Base-by-base conservation (phyloP, 2,329 filamentous ascomycete species). In the Exutisphaerella laricina region DNA sequence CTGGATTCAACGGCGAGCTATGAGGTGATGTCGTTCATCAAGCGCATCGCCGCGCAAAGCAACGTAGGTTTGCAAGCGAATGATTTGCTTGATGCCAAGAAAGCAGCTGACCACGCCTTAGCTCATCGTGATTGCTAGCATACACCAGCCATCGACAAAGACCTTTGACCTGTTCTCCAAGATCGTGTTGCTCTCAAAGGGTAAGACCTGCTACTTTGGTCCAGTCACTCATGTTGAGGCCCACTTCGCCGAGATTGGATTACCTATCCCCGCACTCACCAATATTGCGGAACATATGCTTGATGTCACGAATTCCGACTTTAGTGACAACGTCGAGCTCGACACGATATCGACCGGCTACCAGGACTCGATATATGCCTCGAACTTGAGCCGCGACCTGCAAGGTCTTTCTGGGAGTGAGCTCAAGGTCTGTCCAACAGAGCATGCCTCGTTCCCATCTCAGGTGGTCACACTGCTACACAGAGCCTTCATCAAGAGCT, bases 251-350 rank as follows among this genome's bases (percentile, higher is more conserved):
- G 54, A 63, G 1, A 67, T 80, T 6, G 82, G 77, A 3, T 66
- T 73, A 49, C 65, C 73, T 0, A 71, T 89, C 42, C 85, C 85
- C 0, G 50, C 74, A 4, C 74, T 83, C 43, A 82, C 75, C 23
- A 92, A 90, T 56, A 82, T 85, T 0, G 84, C 86, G 9, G 86
- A 92, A 60, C 85, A 79, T 59, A 67, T 88, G 9, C 77, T 92
- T 17, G 82, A 90, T 34, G 63, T 85, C 13, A 76, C 88, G 59
- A 92, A 86, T 61, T 78, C 76, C 4, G 86, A 90, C 60, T 88
- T 92, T 55, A 67, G 71, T 3, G 61, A 57, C 5, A 62, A 77
- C 41, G 65, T 67, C 4, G 39, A 47, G 2, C 69, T 84, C 1
- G 54, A 67, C 1, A 49, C 61, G 1, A 70, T 84, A 33, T 72